A percentile compares a stretch with the other conserved stretches of the same genome.
Evolutionary conservation across 768 basidiomycete species (phyloP).

Genomic region (Naganishia kalamii): DNA sequence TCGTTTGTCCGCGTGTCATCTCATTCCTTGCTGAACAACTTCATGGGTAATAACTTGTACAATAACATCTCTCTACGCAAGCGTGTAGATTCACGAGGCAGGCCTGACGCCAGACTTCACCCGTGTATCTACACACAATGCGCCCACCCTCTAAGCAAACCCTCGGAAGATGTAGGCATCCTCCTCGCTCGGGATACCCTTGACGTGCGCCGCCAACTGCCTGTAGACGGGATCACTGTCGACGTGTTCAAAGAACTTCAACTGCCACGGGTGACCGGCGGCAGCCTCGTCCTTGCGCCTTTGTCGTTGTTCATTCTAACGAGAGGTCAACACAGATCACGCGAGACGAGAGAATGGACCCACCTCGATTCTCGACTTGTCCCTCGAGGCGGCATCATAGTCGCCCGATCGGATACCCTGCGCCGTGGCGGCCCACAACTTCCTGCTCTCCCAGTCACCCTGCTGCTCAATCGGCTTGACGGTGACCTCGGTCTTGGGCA

Average conservation of each 20-base stretch:
- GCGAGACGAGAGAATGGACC: constrained; percentile 14
- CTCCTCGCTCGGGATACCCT: constrained; percentile 63
- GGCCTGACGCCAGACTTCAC: no score
- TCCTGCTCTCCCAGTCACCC: constrained; percentile 78
- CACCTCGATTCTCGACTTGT: constrained; percentile 89
- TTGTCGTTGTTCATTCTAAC: constrained; percentile 85
- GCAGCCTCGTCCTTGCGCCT: constrained; percentile 72
- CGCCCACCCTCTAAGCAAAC: constrained; percentile 15
- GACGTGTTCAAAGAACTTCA: constrained; percentile 69
- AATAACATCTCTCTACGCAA: no score
- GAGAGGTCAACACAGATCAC: background rate
- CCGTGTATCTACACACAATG: constrained; percentile 32
- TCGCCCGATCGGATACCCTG: constrained; percentile 86
- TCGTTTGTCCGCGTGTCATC: no score
- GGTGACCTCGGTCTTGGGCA: constrained; percentile 67
- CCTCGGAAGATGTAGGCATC: constrained; percentile 62
- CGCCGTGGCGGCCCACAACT: constrained; percentile 76
- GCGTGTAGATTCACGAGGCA: no score
- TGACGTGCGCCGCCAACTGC: constrained; percentile 55
- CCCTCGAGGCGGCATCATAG: constrained; percentile 79
- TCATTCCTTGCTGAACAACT: no score
- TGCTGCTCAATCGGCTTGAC: constrained; percentile 56
- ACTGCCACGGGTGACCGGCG: constrained; percentile 63
- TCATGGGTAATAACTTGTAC: no score
- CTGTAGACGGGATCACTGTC: constrained; percentile 70